Evolutionary conservation across 2,329 filamentous ascomycete genomes (phyloP).

Genomic region (Paradendryphiella salina): DNA sequence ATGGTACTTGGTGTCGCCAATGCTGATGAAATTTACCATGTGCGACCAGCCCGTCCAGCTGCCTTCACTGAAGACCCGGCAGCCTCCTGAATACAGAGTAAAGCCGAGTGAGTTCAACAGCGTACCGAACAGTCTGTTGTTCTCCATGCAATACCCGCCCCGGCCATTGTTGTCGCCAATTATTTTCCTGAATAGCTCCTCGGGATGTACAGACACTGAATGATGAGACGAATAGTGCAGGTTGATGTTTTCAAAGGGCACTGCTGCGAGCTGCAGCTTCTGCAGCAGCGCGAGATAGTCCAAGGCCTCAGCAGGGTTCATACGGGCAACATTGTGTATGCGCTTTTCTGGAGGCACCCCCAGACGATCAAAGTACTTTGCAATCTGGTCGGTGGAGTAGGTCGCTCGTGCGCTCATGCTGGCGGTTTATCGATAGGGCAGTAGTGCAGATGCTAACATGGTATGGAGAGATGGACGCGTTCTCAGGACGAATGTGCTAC

Average conservation of each 20-base stretch:
- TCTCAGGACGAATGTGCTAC: not conserved
- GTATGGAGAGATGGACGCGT: not conserved
- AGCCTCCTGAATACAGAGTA: slow-evolving; percentile 48
- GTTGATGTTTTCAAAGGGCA: slow-evolving; percentile 62
- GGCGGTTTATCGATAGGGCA: slow-evolving; percentile 3
- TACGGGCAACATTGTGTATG: slow-evolving; percentile 27
- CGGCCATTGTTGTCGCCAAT: slow-evolving; percentile 54
- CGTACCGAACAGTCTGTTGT: slow-evolving; percentile 57
- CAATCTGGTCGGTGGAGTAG: slow-evolving; percentile 36
- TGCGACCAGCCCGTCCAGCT: slow-evolving; percentile 46
- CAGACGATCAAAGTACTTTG: slow-evolving; percentile 44
- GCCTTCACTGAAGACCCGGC: slow-evolving; percentile 43
- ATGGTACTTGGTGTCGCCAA: slow-evolving; percentile 39
- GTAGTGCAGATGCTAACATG: slow-evolving; percentile 12
- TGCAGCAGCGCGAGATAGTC: slow-evolving; percentile 39
- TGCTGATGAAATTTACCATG: slow-evolving; percentile 52
- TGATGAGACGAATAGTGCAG: slow-evolving; percentile 53
- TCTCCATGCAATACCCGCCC: slow-evolving; percentile 66
- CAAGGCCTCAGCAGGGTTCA: slow-evolving; percentile 30
- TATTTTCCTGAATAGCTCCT: slow-evolving; percentile 58
- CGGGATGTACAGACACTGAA: slow-evolving; percentile 54
- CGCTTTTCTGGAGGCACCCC: slow-evolving; percentile 32
- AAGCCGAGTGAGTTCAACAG: slow-evolving; percentile 59
- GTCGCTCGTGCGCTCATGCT: slow-evolving; percentile 17
- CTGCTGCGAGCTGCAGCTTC: slow-evolving; percentile 50